These are phyloP conservation scores for Cutaneotrichosporon sp. DNA, from an alignment of 1,284 basidiomycete species.

Conservation along the genomic window DNA sequence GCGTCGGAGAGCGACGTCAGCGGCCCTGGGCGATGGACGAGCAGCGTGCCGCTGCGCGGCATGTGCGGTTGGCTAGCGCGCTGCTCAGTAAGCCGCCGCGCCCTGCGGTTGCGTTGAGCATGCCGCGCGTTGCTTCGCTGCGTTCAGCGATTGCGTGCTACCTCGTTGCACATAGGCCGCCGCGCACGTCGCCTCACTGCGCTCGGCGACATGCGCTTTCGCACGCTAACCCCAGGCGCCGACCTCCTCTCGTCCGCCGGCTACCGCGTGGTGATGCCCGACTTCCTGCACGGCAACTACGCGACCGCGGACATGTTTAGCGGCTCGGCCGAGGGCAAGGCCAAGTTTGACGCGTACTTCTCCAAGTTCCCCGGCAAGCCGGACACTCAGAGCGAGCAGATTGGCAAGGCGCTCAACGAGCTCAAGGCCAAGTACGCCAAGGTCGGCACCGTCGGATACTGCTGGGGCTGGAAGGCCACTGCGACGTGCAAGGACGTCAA, in stretches of 20 bases:
- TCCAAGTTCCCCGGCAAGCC: conserved; percentile 32
- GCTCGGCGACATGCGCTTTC: not conserved
- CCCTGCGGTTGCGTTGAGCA: no score
- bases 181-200: not conserved
- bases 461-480: conserved; percentile 47
- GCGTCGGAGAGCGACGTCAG: no score
- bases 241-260: conserved; percentile 46
- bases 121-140: no score
- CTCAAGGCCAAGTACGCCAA: conserved; percentile 37
- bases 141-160: no score
- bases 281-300: conserved; percentile 48
- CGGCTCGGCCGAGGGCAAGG: conserved; percentile 21
- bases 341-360: conserved; percentile 33
- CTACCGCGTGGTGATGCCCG: conserved; percentile 49
- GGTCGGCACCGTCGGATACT: conserved; percentile 48
- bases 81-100: no score
- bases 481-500: conserved; percentile 21
- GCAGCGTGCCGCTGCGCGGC: no score
- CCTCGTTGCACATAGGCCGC: no score
- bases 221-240: conserved; percentile 31
- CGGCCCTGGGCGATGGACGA: no score
- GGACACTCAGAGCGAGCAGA: conserved; percentile 30
- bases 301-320: conserved; percentile 43
- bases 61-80: no score
- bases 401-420: conserved; percentile 36